Evolutionary conservation across 345 rosid species (phyloP).

Genomic region (Arabidopsis thaliana): DNA sequence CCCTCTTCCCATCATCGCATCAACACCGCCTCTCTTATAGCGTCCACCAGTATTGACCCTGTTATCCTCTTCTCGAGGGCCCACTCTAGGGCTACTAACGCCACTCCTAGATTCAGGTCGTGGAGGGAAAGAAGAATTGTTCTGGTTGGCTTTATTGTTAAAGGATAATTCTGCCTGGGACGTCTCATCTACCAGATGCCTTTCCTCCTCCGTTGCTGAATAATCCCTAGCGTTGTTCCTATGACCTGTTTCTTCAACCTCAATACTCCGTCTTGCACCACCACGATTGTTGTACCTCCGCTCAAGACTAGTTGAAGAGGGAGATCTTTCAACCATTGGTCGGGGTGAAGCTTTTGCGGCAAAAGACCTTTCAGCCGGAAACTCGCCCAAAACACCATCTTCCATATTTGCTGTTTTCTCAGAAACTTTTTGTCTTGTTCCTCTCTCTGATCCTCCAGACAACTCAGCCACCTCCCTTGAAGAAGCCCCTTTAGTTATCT

Average conservation of each 20-base stretch:
- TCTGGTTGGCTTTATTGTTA: conserved; percentile 62
- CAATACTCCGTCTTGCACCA: conserved; percentile 67
- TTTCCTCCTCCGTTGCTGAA: conserved; percentile 69
- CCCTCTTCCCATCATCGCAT: conserved; percentile 72
- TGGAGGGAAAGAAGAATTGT: conserved; percentile 62
- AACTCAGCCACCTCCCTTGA: conserved; percentile 58
- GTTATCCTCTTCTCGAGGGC: conserved; percentile 72
- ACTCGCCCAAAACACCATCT: conserved; percentile 69
- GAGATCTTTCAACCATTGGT: conserved; percentile 75
- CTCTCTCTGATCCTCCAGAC: conserved; percentile 67
- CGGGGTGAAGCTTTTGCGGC: conserved; percentile 78
- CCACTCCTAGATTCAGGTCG: conserved; percentile 69
- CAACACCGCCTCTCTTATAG: conserved; percentile 68
- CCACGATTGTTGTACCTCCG: conserved; percentile 65
- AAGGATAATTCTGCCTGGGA: conserved; percentile 64
- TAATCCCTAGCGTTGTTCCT: conserved; percentile 58
- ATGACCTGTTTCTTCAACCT: conserved; percentile 72
- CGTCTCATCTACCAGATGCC: conserved; percentile 62
- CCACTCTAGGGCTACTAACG: conserved; percentile 68
- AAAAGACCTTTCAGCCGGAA: conserved; percentile 68
- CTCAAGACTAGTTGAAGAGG: conserved; percentile 77
- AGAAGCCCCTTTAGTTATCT: conserved; percentile 58
- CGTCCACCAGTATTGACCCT: conserved; percentile 57
- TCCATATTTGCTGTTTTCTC: conserved; percentile 67
- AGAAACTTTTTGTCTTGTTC: conserved; percentile 58